Conservation (phyloP, 2,329 filamentous ascomycete species). For the Boeremia exigua region DNA sequence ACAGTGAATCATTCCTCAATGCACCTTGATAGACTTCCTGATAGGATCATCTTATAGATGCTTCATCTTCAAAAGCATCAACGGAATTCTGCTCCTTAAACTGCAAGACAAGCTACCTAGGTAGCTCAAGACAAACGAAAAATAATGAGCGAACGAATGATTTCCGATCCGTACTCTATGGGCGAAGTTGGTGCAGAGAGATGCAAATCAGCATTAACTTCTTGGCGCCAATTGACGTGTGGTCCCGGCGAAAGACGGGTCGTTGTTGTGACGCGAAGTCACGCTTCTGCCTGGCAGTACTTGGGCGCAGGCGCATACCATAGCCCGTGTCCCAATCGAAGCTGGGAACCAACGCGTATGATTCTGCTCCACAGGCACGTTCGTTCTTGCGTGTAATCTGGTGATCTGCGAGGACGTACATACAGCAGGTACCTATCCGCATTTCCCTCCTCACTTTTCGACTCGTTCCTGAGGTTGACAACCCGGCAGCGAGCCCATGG, state of each 20-base stretch:
- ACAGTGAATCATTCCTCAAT: too few species aligned
- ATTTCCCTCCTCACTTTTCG: neutral
- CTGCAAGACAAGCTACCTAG: neutral
- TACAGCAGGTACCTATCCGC: neutral
- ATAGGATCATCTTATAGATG: too few species aligned
- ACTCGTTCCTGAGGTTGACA: too few species aligned
- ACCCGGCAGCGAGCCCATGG: too few species aligned
- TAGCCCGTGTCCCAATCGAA: neutral
- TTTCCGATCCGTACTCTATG: neutral
- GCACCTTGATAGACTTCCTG: too few species aligned
- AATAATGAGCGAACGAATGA: neutral
- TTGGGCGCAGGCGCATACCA: neutral
- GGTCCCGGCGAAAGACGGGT: neutral
- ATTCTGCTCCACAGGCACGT: neutral
- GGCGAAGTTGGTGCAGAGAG: neutral
- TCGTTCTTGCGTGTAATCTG: neutral
- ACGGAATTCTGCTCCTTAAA: neutral
- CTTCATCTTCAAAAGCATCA: too few species aligned
- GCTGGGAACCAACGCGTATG: neutral
- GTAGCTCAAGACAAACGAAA: neutral
- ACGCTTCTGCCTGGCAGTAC: neutral
- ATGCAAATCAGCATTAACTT: neutral
- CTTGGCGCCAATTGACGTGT: too few species aligned
- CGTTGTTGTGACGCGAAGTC: neutral
- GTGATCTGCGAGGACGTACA: neutral